A percentile compares a stretch with the other conserved stretches of the same genome.
phyloP scores from a whole-genome alignment of 257 asterid genomes.

The Salvia miltiorrhiza region DNA sequence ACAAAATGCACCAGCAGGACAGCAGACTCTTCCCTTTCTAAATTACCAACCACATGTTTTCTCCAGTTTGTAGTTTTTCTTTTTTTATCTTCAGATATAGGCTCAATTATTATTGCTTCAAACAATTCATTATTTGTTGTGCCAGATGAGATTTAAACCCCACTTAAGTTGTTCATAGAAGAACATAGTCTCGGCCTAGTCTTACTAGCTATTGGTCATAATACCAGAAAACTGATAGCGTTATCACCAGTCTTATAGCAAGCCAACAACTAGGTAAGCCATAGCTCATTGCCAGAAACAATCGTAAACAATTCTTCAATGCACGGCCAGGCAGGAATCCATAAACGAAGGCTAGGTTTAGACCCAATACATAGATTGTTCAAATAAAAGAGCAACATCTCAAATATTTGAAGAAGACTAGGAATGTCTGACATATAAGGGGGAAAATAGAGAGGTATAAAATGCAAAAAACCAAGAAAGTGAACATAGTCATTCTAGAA shows the following conservation, averaged over 20 bases:
- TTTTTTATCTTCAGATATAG: background rate
- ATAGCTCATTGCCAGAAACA: background rate
- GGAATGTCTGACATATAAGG: background rate
- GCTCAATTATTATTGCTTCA: background rate
- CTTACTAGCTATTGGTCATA: background rate
- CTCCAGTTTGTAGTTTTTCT: background rate
- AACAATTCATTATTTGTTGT: background rate
- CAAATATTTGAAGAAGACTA: background rate
- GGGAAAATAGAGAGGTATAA: background rate
- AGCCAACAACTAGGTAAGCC: background rate
- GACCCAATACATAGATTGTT: slow-evolving; percentile 7
- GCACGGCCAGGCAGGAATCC: background rate
- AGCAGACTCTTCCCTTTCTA: slow-evolving; percentile 2
- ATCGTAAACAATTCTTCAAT: background rate
- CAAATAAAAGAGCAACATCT: background rate
- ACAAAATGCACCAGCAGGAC: background rate
- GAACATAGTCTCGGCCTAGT: background rate
- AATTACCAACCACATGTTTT: background rate
- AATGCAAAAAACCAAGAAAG: background rate
- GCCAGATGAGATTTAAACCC: background rate
- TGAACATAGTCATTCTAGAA: slow-evolving; percentile 4
- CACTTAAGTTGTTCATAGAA: background rate
- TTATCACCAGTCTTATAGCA: background rate
- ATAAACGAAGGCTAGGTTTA: background rate
- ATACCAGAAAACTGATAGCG: background rate